A percentile compares a stretch with the other conserved stretches of the same genome.
These are phyloP conservation scores for Spiromastix sp. DNA, from an alignment of 2,329 filamentous ascomycete species.

Conservation along the genomic window DNA sequence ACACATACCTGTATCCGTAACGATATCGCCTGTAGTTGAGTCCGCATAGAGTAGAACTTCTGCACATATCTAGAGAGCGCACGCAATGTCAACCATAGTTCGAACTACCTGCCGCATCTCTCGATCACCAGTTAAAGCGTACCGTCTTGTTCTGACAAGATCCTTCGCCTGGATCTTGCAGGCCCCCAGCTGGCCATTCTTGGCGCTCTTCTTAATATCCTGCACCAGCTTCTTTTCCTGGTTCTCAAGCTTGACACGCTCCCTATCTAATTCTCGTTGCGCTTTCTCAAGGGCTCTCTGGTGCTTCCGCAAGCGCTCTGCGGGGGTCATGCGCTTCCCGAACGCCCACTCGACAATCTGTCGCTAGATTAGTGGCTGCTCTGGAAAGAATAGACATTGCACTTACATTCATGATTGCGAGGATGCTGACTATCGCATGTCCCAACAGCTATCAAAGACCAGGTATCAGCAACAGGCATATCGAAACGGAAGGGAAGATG, in stretches of 20 bases:
- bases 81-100: too few relatives aligned
- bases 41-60: constrained; percentile 98
- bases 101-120: not conserved
- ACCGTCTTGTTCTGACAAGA: constrained; percentile 79
- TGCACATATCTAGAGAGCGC: constrained; percentile 72
- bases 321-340: constrained; percentile 97
- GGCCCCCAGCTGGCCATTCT: constrained; percentile 96
- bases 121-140: constrained; percentile 7
- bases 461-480: not conserved
- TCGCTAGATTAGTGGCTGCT: not conserved
- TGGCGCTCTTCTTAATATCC: constrained; percentile 96
- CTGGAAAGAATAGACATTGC: not conserved
- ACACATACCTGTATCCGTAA: constrained; percentile 72
- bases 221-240: constrained; percentile 95
- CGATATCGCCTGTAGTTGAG: constrained; percentile 91
- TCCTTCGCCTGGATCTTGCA: constrained; percentile 98
- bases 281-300: constrained; percentile 96
- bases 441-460: constrained; percentile 1
- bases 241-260: constrained; percentile 90
- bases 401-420: constrained; percentile 30
- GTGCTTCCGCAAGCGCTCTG: constrained; percentile 56
- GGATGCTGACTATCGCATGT: too few relatives aligned
- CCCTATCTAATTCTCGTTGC: constrained; percentile 88
- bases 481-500: not conserved
- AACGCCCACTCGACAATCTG: constrained; percentile 98